Evolutionary conservation across 495 filamentous ascomycete genomes (phyloP).

Genomic region (Collariella sp.): DNA sequence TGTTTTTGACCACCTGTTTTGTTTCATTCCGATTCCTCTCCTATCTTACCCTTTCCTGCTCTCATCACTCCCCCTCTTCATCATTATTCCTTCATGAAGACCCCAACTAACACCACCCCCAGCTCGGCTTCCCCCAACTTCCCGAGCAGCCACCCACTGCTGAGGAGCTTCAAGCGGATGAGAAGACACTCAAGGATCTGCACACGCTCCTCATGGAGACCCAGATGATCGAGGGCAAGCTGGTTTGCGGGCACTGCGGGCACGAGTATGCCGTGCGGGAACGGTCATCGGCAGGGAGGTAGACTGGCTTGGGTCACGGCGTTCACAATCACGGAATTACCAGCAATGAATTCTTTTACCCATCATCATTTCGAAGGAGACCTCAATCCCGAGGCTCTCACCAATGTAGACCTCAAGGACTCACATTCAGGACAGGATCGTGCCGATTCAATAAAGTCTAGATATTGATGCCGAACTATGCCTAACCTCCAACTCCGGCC

Average conservation of each 20-base stretch:
- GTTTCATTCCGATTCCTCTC: slow-evolving; percentile 1
- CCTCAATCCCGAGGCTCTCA: too few relatives aligned
- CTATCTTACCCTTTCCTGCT: background rate
- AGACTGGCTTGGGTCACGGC: slow-evolving; percentile 1
- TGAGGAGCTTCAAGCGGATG: slow-evolving; percentile 52
- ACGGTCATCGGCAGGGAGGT: background rate
- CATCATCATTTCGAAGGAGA: background rate
- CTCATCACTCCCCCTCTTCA: background rate
- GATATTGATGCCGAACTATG: slow-evolving; percentile 9
- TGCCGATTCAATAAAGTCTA: slow-evolving; percentile 4
- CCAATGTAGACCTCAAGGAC: too few relatives aligned
- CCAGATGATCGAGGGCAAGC: slow-evolving; percentile 72
- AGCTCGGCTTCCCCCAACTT: slow-evolving; percentile 79
- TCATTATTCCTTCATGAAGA: background rate
- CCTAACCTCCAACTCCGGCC: slow-evolving; percentile 15
- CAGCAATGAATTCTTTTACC: background rate
- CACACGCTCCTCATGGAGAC: slow-evolving; percentile 85
- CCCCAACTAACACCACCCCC: background rate
- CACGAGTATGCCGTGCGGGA: slow-evolving; percentile 90
- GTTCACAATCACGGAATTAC: background rate
- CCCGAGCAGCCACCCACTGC: slow-evolving; percentile 52
- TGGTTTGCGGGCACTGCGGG: slow-evolving; percentile 84
- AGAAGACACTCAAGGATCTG: slow-evolving; percentile 63
- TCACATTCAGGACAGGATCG: background rate
- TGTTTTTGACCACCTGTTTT: background rate